Evolutionary conservation across 164 flowering plant species (phyloP).

Genomic region (Aristolochia contorta): DNA sequence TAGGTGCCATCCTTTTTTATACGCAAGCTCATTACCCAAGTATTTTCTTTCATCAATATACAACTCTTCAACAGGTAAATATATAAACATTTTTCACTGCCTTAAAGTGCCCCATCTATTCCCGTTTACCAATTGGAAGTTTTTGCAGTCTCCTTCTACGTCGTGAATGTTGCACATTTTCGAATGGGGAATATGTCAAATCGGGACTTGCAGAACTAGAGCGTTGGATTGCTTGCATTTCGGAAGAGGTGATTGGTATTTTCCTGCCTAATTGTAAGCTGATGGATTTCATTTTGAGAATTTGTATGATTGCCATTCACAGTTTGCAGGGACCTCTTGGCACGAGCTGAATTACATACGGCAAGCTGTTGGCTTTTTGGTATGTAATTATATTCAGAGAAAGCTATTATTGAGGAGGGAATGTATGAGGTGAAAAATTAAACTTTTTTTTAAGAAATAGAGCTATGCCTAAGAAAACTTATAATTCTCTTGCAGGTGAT

Average conservation of each 20-base stretch:
- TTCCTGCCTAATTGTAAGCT: neutral
- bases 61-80: conserved; percentile 84
- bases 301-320: conserved; percentile 17
- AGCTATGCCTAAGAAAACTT: too few relatives aligned
- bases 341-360: conserved; percentile 85
- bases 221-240: conserved; percentile 72
- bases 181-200: conserved; percentile 95
- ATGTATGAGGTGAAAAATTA: too few relatives aligned
- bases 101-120: neutral
- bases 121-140: neutral
- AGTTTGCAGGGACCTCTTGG: conserved; percentile 99
- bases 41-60: conserved; percentile 90
- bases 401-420: neutral
- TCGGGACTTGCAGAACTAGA: conserved; percentile 94
- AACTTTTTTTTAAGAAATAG: too few relatives aligned
- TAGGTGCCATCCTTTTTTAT: conserved; percentile 93
- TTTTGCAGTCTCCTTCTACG: conserved; percentile 68
- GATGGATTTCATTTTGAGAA: neutral
- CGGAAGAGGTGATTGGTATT: conserved; percentile 55
- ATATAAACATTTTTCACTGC: neutral
- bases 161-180: conserved; percentile 95
- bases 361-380: conserved; percentile 99
- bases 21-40: conserved; percentile 86
- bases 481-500: conserved; percentile 48
- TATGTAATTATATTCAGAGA: conserved; percentile 13